A percentile compares a stretch with the other conserved stretches of the same genome.
Evolutionary conservation across 306 rosid species (phyloP).

Genomic region (Styphnolobium japonicum): DNA sequence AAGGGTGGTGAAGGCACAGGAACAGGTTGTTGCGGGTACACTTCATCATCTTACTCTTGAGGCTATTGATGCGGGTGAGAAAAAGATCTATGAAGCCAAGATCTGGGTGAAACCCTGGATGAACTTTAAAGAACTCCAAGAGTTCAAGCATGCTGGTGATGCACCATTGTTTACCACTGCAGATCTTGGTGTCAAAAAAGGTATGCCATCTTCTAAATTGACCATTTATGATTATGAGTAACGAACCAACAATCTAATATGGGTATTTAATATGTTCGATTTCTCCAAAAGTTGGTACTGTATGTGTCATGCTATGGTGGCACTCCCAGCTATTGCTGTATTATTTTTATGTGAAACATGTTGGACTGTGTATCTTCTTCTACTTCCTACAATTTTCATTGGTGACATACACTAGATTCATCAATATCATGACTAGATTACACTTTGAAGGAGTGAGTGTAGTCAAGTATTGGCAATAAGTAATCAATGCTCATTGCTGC

Average conservation of each 20-base stretch:
- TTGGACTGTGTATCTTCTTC: neutral
- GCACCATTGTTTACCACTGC: conserved; percentile 49
- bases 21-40: conserved; percentile 84
- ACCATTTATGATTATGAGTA: neutral
- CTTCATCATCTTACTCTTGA: conserved; percentile 72
- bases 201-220: conserved; percentile 31
- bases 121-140: conserved; percentile 79
- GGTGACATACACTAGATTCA: neutral
- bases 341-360: neutral
- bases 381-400: neutral
- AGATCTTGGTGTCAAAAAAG: conserved; percentile 72
- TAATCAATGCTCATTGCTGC: neutral
- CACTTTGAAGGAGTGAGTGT: neutral
- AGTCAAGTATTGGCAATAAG: neutral
- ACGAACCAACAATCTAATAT: neutral
- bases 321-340: neutral
- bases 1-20: conserved; percentile 65
- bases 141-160: conserved; percentile 62
- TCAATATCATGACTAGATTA: neutral
- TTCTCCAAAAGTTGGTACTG: neutral
- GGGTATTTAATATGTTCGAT: neutral
- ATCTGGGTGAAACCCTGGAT: conserved; percentile 91
- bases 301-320: neutral
- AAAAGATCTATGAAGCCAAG: conserved; percentile 80
- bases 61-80: conserved; percentile 67